Base-by-base conservation (phyloP, 2,329 filamentous ascomycete genomes). In the Ascocoryne sarcoides region DNA sequence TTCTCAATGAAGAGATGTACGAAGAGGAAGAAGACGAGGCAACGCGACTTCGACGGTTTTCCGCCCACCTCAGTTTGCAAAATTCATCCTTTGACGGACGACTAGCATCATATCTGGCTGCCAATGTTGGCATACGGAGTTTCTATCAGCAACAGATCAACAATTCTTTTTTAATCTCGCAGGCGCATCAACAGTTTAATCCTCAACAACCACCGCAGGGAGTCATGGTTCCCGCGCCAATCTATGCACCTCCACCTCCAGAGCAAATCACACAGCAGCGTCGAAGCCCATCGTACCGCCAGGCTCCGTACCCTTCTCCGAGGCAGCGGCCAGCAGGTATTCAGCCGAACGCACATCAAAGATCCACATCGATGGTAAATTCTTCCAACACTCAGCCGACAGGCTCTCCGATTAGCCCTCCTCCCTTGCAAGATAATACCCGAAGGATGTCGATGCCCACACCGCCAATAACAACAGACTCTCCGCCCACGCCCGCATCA, bases 1-100 rank as follows among this genome's bases (percentile, higher is more conserved):
- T 95, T 10, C 69, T 84, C 51, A 88, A 86, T 47, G 89, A 95
- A 60, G 87, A 93, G 60, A 94, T 95, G 86, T 95, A 95, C 58
- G 88, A 95, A 56, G 89, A 95, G 61, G 85, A 94, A 56, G 88
- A 94, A 39, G 85, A 94, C 51, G 84, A 89, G 42, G 59, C 85
- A 17, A 79, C 82, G 1, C 71, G 76, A 45, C 76, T 78, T 39
- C 84, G 79, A 56, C 71, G 77, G 43, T 65, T 86, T 21, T 76
- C 75, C 10, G 69, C 75, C 3, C 73, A 80, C 51, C 64, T 84
- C 43, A 49, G 54, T 23, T 49, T 47, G 12, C 37, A 37, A 5
- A 46, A 50, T 16, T 31, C 37, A n/a, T 42, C 50, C 12, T 53
- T 57, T 39, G 54, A 56, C 31, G 31, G 35, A 12, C 41, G 44